Conservation (phyloP, 1,139 yeast species). For the Spathaspora sp. region DNA sequence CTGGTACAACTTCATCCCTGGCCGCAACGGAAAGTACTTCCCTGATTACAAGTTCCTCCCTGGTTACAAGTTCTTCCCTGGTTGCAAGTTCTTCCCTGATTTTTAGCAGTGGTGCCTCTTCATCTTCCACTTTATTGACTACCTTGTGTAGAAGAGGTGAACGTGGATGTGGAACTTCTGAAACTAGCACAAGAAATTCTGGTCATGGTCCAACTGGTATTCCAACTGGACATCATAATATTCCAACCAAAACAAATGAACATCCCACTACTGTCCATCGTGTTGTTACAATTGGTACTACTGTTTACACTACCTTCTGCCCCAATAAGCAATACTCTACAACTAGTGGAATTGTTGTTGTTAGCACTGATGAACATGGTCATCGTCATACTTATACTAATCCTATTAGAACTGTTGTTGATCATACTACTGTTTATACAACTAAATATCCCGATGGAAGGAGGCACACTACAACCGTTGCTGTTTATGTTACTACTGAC, state of each 20-base stretch:
- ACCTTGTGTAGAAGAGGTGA: conserved; percentile 3
- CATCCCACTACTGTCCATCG: not conserved
- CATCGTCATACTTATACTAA: conserved; percentile 1
- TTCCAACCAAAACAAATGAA: not conserved
- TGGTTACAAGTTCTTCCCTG: not conserved
- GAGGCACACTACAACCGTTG: conserved; percentile 2
- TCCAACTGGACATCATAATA: not conserved
- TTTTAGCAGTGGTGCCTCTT: not conserved
- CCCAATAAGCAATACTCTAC: not conserved
- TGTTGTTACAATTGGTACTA: conserved; percentile 4
- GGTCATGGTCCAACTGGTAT: not conserved
- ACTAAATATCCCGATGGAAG: not conserved
- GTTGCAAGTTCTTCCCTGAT: not conserved
- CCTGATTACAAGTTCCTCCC: not conserved
- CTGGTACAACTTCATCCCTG: not conserved
- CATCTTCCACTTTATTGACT: not conserved
- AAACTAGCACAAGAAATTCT: not conserved
- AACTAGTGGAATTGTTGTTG: conserved; percentile 5
- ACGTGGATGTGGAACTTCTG: not conserved
- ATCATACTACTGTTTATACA: conserved; percentile 3
- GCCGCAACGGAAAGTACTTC: too few relatives aligned
- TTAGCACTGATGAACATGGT: conserved; percentile 1
- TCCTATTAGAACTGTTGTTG: conserved; percentile 1
- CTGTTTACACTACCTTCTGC: conserved; percentile 2
- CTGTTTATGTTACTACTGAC: conserved; percentile 1